Conservation (phyloP, 2,329 filamentous ascomycete species). For the Stachybotrys chartarum region DNA sequence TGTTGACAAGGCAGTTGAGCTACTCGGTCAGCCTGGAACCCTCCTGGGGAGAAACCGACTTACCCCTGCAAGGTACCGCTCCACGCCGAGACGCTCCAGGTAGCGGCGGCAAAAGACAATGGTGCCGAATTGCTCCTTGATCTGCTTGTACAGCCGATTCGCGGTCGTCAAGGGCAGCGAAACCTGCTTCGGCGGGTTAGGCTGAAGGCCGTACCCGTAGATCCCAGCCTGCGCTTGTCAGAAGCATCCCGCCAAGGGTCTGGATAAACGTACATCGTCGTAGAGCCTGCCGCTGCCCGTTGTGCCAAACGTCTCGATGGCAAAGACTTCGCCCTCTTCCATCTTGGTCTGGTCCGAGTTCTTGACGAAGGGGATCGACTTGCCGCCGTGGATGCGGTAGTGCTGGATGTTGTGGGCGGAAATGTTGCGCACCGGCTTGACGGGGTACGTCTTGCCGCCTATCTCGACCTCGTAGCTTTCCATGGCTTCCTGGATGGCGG, state of each 20-base stretch:
- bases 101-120: slow-evolving; percentile 56
- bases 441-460: slow-evolving; percentile 64
- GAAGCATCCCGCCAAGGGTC: background rate
- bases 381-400: slow-evolving; percentile 81
- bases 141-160: slow-evolving; percentile 48
- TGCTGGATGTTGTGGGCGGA: slow-evolving; percentile 81
- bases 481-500: slow-evolving; percentile 78
- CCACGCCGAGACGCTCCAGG: slow-evolving; percentile 53
- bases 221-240: background rate
- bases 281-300: slow-evolving; percentile 76
- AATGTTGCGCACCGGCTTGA: slow-evolving; percentile 76
- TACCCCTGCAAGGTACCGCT: slow-evolving; percentile 52
- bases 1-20: slow-evolving; percentile 50
- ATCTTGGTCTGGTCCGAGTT: slow-evolving; percentile 79
- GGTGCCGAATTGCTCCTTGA: slow-evolving; percentile 55
- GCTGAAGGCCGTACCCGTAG: background rate
- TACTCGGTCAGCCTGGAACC: slow-evolving; percentile 27
- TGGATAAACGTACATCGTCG: slow-evolving; percentile 33
- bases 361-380: slow-evolving; percentile 87
- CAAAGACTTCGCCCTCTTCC: slow-evolving; percentile 89
- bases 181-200: background rate
- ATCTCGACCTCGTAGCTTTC: slow-evolving; percentile 85
- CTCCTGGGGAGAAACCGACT: slow-evolving; percentile 11
- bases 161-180: slow-evolving; percentile 41
- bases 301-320: slow-evolving; percentile 88